These are phyloP conservation scores for Podaxis mareebaensis DNA, from an alignment of 768 basidiomycete species.

Conservation along the genomic window DNA sequence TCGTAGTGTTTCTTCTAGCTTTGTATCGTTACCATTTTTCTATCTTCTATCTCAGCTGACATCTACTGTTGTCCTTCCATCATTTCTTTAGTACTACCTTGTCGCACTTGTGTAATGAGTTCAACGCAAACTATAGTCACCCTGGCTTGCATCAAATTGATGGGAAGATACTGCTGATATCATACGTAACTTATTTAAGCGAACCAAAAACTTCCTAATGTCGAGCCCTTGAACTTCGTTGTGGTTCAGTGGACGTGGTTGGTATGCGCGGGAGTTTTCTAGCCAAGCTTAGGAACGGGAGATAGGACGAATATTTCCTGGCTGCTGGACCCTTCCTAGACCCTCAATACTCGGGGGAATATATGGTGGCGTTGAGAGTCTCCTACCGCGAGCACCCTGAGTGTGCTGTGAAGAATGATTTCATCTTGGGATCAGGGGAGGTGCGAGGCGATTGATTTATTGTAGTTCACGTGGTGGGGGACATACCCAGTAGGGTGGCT, in stretches of 20 bases:
- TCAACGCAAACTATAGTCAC: neutral
- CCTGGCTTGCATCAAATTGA: neutral
- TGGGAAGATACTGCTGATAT: neutral
- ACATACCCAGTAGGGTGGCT: neutral
- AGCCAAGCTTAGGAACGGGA: neutral
- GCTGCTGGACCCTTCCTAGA: neutral
- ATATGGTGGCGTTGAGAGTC: neutral
- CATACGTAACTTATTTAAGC: neutral
- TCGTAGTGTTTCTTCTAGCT: constrained; percentile 21
- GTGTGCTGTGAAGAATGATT: neutral
- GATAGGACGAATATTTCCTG: neutral
- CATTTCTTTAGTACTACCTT: neutral
- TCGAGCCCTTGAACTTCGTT: neutral
- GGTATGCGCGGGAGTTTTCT: neutral
- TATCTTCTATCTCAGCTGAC: constrained; percentile 14
- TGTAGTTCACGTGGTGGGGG: constrained; percentile 1
- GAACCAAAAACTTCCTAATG: neutral
- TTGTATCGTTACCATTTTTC: constrained; percentile 21
- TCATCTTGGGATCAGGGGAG: neutral
- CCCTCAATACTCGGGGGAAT: neutral
- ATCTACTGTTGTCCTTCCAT: constrained; percentile 8
- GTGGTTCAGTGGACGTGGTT: neutral
- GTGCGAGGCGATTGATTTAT: neutral
- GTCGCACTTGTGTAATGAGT: neutral
- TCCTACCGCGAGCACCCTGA: neutral